phyloP scores from a whole-genome alignment of 306 rosid species.

The Lagenaria siceraria region DNA sequence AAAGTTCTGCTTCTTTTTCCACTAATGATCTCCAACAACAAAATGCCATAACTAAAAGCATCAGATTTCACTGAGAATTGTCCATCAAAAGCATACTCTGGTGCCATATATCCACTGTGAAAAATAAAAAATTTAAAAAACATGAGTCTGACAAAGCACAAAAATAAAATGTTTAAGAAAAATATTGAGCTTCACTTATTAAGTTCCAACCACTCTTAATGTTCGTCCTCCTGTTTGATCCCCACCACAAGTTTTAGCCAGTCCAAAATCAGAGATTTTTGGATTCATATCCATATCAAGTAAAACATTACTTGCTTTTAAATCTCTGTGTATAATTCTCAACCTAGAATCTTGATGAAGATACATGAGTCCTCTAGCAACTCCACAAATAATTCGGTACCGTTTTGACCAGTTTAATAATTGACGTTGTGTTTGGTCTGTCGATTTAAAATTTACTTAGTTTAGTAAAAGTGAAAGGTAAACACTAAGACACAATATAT shows the following conservation, averaged over 20 bases:
- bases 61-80: slow-evolving; percentile 12
- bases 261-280: slow-evolving; percentile 19
- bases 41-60: slow-evolving; percentile 11
- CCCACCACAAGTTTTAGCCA: slow-evolving; percentile 15
- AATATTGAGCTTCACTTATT: slow-evolving; percentile 7
- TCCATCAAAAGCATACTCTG: slow-evolving; percentile 16
- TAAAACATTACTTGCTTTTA: slow-evolving; percentile 15
- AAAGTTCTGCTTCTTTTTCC: slow-evolving; percentile 11
- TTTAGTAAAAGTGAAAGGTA: background rate
- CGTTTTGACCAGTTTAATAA: slow-evolving; percentile 8
- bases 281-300: slow-evolving; percentile 16
- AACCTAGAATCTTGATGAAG: slow-evolving; percentile 25
- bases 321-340: slow-evolving; percentile 22
- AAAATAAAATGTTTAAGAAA: background rate
- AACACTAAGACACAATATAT: background rate
- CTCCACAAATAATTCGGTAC: slow-evolving; percentile 5
- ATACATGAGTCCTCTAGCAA: slow-evolving; percentile 15
- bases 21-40: slow-evolving; percentile 14
- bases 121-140: background rate
- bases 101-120: slow-evolving; percentile 19
- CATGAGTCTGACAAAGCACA: background rate
- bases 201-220: slow-evolving; percentile 15
- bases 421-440: slow-evolving; percentile 2
- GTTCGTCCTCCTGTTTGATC: slow-evolving; percentile 13
- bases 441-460: background rate